phyloP scores from a whole-genome alignment of 148 eudicot species.

The Heliamphora exappendiculata region DNA sequence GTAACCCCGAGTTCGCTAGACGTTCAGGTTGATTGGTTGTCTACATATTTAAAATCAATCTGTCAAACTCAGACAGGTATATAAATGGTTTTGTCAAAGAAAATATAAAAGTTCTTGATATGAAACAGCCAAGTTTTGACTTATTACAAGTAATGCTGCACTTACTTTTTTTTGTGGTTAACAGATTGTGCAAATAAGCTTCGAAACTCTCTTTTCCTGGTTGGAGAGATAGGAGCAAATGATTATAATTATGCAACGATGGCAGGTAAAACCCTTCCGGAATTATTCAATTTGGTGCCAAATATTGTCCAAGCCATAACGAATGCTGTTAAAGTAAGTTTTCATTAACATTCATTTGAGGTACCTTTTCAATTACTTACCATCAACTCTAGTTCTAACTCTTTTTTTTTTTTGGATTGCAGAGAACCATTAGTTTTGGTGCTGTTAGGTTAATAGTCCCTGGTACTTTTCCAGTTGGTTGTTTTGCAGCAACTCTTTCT shows the following conservation, averaged over 20 bases:
- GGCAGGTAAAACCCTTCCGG: neutral
- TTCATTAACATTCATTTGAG: too few species aligned
- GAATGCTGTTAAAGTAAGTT: neutral
- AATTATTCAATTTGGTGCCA: neutral
- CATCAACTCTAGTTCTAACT: neutral
- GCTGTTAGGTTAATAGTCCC: conserved; percentile 21
- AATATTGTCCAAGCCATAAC: neutral
- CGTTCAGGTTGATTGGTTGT: neutral
- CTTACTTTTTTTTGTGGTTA: neutral
- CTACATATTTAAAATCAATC: neutral
- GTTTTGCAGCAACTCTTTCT: conserved; percentile 20
- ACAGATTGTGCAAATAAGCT: neutral
- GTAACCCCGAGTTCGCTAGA: neutral
- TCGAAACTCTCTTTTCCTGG: neutral
- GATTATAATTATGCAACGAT: neutral
- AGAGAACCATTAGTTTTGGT: conserved; percentile 21
- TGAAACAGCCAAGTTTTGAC: neutral
- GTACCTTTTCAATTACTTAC: neutral
- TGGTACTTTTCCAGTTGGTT: conserved; percentile 23
- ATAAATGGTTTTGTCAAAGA: neutral
- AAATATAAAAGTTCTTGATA: neutral
- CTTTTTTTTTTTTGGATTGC: neutral
- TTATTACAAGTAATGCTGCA: neutral
- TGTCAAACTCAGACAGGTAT: neutral
- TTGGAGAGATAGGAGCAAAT: neutral